A percentile compares a stretch with the other conserved stretches of the same genome.
Conservation (phyloP, 805 yeast species). For the Cyberlindnera maritima region DNA sequence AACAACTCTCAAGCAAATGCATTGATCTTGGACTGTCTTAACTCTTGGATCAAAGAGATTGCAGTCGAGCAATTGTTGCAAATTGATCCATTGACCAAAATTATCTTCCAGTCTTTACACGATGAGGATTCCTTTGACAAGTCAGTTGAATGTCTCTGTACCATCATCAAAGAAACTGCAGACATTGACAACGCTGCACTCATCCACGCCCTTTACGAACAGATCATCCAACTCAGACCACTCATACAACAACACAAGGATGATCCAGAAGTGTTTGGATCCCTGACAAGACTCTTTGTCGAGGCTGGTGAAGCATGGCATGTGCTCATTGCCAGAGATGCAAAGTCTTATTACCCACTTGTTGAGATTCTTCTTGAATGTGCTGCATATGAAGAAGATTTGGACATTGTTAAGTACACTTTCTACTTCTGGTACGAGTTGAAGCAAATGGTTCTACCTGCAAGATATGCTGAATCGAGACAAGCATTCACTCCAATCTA, state of each 20-base stretch:
- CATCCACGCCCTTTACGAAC: slow-evolving; percentile 65
- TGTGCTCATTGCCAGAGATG: slow-evolving; percentile 71
- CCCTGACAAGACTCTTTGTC: slow-evolving; percentile 72
- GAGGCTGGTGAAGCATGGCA: slow-evolving; percentile 98
- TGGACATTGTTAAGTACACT: slow-evolving; percentile 86
- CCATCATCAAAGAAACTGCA: slow-evolving; percentile 77
- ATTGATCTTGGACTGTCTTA: slow-evolving; percentile 68
- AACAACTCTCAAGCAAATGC: slow-evolving; percentile 32
- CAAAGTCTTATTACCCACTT: slow-evolving; percentile 66
- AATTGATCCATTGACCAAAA: slow-evolving; percentile 58
- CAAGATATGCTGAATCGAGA: slow-evolving; percentile 54
- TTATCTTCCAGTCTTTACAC: slow-evolving; percentile 62
- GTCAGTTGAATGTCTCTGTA: slow-evolving; percentile 81
- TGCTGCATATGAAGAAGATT: slow-evolving; percentile 72
- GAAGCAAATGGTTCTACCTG: slow-evolving; percentile 62
- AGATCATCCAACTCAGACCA: slow-evolving; percentile 60
- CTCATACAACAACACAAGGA: slow-evolving; percentile 42
- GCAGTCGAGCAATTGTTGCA: slow-evolving; percentile 68
- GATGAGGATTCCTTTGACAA: slow-evolving; percentile 72
- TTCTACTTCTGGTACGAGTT: slow-evolving; percentile 89
- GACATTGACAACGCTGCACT: slow-evolving; percentile 65
- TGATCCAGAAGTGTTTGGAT: slow-evolving; percentile 55
- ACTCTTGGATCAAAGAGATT: slow-evolving; percentile 89
- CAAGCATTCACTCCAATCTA: slow-evolving; percentile 52
- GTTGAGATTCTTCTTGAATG: slow-evolving; percentile 71